Evolutionary conservation across 2,329 filamentous ascomycete genomes (phyloP).

Genomic region (Davidsoniella eucalypti): DNA sequence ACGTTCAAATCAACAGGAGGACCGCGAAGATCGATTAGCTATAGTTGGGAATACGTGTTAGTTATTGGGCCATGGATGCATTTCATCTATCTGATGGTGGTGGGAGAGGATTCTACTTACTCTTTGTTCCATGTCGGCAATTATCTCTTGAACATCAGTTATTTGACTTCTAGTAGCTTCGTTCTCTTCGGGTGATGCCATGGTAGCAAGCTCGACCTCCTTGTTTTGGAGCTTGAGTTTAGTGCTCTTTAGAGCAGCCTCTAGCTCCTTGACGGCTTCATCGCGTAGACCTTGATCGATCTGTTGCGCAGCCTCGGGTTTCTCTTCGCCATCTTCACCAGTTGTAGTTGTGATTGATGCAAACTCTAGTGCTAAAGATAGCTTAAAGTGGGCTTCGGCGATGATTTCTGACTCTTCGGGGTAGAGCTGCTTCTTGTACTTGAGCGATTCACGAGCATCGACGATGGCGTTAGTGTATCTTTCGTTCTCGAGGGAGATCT

Average conservation of each 20-base stretch:
- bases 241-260: slow-evolving; percentile 57
- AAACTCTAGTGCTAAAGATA: slow-evolving; percentile 88
- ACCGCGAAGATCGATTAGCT: slow-evolving; percentile 53
- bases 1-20: slow-evolving; percentile 42
- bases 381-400: slow-evolving; percentile 91
- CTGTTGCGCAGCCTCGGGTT: slow-evolving; percentile 17
- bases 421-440: slow-evolving; percentile 64
- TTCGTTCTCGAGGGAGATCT: slow-evolving; percentile 95
- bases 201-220: slow-evolving; percentile 46
- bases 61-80: not conserved
- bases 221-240: slow-evolving; percentile 54
- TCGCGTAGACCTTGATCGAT: slow-evolving; percentile 55
- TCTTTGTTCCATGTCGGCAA: slow-evolving; percentile 62
- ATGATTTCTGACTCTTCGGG: slow-evolving; percentile 68
- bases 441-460: slow-evolving; percentile 63
- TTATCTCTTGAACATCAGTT: slow-evolving; percentile 58
- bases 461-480: slow-evolving; percentile 71
- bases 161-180: slow-evolving; percentile 47
- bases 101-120: slow-evolving; percentile 26
- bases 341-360: slow-evolving; percentile 56
- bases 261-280: slow-evolving; percentile 54
- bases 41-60: slow-evolving; percentile 1
- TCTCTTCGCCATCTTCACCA: slow-evolving; percentile 29
- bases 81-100: not conserved
- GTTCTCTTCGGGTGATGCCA: slow-evolving; percentile 49